Evolutionary conservation across 495 filamentous ascomycete genomes (phyloP).

Genomic region (Xylaria longipes): DNA sequence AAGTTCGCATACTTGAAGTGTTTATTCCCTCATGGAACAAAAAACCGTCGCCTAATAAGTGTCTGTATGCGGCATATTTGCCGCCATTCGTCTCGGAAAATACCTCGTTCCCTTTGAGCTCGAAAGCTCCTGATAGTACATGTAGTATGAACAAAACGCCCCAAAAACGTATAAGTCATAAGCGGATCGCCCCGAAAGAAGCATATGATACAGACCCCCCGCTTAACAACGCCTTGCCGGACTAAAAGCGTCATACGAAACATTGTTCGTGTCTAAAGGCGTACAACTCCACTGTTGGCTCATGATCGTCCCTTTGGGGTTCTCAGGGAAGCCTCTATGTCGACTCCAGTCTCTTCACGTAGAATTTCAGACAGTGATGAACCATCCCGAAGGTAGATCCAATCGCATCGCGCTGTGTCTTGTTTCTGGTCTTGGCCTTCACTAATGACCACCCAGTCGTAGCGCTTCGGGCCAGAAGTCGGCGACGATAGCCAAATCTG

Average conservation of each 20-base stretch:
- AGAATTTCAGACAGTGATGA: slow-evolving; percentile 74
- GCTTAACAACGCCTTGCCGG: neutral
- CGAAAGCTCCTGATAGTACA: slow-evolving; percentile 20
- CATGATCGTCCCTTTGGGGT: neutral
- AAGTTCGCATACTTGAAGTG: neutral
- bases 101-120: neutral
- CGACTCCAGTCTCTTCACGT: slow-evolving; percentile 69
- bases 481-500: slow-evolving; percentile 98
- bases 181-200: neutral
- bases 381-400: slow-evolving; percentile 87
- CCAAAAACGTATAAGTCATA: neutral
- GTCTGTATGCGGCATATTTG: neutral
- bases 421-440: slow-evolving; percentile 79
- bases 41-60: neutral
- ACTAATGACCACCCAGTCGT: slow-evolving; percentile 77
- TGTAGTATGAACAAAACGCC: slow-evolving; percentile 9
- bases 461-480: slow-evolving; percentile 89
- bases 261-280: neutral
- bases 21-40: neutral
- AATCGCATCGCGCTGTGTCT: slow-evolving; percentile 69
- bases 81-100: neutral
- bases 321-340: slow-evolving; percentile 19
- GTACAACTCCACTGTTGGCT: neutral
- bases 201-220: neutral
- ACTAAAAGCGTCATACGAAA: slow-evolving; percentile 39